Conservation (phyloP, 2,329 filamentous ascomycete species). For the Trichoderma simmonsii region DNA sequence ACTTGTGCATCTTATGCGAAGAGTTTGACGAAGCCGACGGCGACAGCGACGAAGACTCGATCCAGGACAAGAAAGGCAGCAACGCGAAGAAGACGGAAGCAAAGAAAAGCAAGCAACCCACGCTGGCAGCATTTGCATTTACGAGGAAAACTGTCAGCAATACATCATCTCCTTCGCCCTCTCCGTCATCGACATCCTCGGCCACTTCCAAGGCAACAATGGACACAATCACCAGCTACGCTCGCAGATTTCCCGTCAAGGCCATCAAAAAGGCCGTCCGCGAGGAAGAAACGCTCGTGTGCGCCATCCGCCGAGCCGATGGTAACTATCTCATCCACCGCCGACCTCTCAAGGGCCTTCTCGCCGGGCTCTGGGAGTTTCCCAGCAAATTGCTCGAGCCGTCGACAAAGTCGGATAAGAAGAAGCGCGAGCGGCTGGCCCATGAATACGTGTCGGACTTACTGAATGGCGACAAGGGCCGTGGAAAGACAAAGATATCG, state of each 20-base stretch:
- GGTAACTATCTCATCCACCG: conserved; percentile 47
- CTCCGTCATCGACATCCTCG: background rate
- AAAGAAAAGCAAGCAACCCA: conserved; percentile 30
- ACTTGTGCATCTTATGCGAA: conserved; percentile 48
- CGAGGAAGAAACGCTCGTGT: conserved; percentile 52
- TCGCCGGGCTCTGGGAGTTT: conserved; percentile 56
- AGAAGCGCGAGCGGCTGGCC: conserved; percentile 38
- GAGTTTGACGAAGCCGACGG: conserved; percentile 39
- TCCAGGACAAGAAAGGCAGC: background rate
- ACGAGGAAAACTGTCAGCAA: conserved; percentile 22
- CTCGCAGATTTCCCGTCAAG: conserved; percentile 50
- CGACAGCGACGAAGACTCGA: conserved; percentile 24
- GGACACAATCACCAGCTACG: conserved; percentile 42
- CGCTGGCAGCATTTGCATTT: conserved; percentile 37
- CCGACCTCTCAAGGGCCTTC: conserved; percentile 51
- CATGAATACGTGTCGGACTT: conserved; percentile 32
- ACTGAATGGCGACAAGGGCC: conserved; percentile 18
- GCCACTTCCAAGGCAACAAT: conserved; percentile 26
- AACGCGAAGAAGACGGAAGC: conserved; percentile 19
- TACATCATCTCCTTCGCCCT: background rate
- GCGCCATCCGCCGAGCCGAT: conserved; percentile 44
- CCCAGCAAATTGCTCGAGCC: conserved; percentile 42
- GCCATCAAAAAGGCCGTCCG: conserved; percentile 50
- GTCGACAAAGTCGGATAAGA: conserved; percentile 24
- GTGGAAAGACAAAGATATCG: conserved; percentile 23